Conservation (phyloP, 2,329 filamentous ascomycete species). For the Emmonsiellopsis sp. region DNA sequence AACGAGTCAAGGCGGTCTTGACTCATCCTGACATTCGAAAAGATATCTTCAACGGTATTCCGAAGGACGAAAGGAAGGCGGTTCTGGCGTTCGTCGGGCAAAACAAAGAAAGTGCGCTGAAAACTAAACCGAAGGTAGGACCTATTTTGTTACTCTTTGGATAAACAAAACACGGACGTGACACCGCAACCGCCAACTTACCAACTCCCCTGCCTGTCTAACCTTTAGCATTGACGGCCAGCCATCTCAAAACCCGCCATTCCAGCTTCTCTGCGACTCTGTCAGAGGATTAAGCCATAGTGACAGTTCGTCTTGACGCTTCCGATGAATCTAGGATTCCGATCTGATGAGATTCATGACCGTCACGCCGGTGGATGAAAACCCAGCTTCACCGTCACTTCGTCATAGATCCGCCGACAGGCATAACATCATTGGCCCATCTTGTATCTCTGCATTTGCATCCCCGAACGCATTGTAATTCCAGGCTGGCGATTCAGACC, state of each 20-base stretch:
- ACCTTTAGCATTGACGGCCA: too few species aligned
- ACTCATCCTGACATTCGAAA: conserved; percentile 50
- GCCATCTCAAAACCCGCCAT: too few species aligned
- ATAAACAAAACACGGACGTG: background rate
- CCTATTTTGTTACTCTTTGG: background rate
- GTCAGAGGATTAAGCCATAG: too few species aligned
- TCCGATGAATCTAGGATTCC: too few species aligned
- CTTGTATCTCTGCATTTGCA: background rate
- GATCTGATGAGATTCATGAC: too few species aligned
- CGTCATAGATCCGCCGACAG: background rate
- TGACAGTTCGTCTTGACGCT: too few species aligned
- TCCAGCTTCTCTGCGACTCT: too few species aligned
- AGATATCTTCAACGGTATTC: conserved; percentile 52
- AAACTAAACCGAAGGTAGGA: conserved; percentile 73
- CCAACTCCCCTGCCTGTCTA: background rate
- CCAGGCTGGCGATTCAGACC: background rate
- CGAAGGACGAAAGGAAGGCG: conserved; percentile 48
- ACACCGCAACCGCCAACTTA: background rate
- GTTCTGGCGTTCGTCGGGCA: conserved; percentile 59
- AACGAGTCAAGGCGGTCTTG: conserved; percentile 59
- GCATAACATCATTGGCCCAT: background rate
- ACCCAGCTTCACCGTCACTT: too few species aligned
- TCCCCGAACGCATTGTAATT: background rate
- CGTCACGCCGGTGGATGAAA: too few species aligned
- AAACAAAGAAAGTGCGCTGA: conserved; percentile 68